Base-by-base conservation (phyloP, 2,329 filamentous ascomycete species). In the Dactylella cylindrospora region DNA sequence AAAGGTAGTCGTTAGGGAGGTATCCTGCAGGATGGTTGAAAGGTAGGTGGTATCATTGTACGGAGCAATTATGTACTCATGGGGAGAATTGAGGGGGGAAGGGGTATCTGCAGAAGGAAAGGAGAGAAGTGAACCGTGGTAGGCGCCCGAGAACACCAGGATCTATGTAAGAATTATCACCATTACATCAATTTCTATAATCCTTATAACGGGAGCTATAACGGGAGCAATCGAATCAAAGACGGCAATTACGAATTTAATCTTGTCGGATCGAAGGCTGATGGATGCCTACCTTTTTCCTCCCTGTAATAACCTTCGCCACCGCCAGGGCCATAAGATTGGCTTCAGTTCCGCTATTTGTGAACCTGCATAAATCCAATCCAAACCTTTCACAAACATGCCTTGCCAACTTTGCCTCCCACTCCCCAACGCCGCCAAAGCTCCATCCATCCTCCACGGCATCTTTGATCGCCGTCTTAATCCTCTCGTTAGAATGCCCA, bases 331-430 rank as follows among this genome's bases (percentile, higher is more conserved):
- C 81, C 68, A 82, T 78, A 3, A 81, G 73, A 44, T 82, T 85
- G 3, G 82, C 81, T 70, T 85, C 83, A 0, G 83, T 86, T 1
- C 83, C 83, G 0, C 80, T 83, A 70, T 85, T 85, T 33, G 79
- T 77, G 70, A 85, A 84, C 1, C 83, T 76, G 2, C 84, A 72
- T 9, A 76, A 74, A 5, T 82, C 80, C 3, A 84, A 71, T 0
- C 70, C 67, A 66, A 85, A 84, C 2, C 82, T 75, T 7, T 71
- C 67, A 53, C 76, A 78, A n/a, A 85, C 69, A n/a, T 76, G 68
- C 7, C 71, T 67, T 0, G 82, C 83, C 17, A 81, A 73, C 12
- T 73, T 66, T 6, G 74, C 72, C 70, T 86, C 83, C 41, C 78
- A 73, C 8, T 69, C 65, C 26, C 76, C 80, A 1, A 78, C 77